A percentile compares a stretch with the other conserved stretches of the same genome.
Conservation (phyloP, 2,329 filamentous ascomycete species). For the Acarospora socialis region DNA sequence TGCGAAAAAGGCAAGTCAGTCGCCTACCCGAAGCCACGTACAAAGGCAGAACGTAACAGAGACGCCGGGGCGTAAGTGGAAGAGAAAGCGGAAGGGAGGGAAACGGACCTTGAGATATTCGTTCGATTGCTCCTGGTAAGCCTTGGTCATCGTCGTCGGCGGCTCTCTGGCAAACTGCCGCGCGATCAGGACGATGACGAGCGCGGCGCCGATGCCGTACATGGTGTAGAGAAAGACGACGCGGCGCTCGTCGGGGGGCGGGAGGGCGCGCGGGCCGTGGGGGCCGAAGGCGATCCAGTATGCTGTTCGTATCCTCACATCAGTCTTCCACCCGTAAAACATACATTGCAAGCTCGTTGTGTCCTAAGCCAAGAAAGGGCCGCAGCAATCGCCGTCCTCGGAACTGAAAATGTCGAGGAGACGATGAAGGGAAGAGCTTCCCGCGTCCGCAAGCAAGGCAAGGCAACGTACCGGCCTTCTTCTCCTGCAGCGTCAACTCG, state of each 20-base stretch:
- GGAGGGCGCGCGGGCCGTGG: conserved; percentile 75
- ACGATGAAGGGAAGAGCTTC: background rate
- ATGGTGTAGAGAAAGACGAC: conserved; percentile 55
- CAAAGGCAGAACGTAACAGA: conserved; percentile 7
- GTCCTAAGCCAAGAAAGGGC: too few species aligned
- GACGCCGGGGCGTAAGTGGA: background rate
- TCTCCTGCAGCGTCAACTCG: conserved; percentile 89
- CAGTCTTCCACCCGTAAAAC: too few species aligned
- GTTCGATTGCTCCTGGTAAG: conserved; percentile 92
- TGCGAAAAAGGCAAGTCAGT: conserved; percentile 2
- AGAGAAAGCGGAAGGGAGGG: background rate
- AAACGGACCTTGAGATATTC: conserved; percentile 75
- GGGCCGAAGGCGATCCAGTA: conserved; percentile 99
- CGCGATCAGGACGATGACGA: conserved; percentile 57
- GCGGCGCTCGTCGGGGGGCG: conserved; percentile 72
- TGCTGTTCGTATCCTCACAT: conserved; percentile 41
- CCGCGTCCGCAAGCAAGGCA: background rate
- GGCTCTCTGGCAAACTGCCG: conserved; percentile 57
- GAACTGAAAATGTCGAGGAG: background rate
- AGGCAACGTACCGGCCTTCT: conserved; percentile 83
- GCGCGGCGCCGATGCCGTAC: conserved; percentile 51
- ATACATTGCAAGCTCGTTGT: too few species aligned
- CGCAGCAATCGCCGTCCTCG: too few species aligned
- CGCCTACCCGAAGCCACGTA: background rate
- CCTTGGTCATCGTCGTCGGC: conserved; percentile 85